These are phyloP conservation scores for Gossypium gossypioides DNA, from an alignment of 441 rosid genomes.

Conservation along the genomic window DNA sequence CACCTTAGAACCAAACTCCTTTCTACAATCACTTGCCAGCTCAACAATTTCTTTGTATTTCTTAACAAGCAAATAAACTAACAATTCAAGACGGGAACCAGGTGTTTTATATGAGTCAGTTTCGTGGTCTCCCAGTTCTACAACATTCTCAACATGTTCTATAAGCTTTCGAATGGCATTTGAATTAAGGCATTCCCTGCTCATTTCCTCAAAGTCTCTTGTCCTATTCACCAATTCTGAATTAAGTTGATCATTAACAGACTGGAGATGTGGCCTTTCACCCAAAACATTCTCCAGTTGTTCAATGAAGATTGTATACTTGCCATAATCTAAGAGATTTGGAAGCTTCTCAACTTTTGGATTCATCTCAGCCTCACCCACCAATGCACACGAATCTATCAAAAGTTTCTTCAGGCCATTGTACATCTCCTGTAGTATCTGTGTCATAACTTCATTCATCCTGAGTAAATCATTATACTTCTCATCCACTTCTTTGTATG, in stretches of 20 bases:
- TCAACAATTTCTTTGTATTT: constrained; percentile 40
- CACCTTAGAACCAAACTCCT: constrained; percentile 45
- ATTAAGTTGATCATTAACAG: constrained; percentile 48
- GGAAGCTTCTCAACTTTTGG: constrained; percentile 25
- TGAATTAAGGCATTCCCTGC: constrained; percentile 37
- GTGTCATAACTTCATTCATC: constrained; percentile 38
- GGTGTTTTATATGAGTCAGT: constrained; percentile 34
- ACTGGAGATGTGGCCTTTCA: constrained; percentile 55
- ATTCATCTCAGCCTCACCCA: constrained; percentile 25
- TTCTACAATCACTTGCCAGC: constrained; percentile 29
- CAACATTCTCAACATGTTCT: constrained; percentile 46
- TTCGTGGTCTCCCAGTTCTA: constrained; percentile 39
- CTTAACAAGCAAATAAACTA: constrained; percentile 60
- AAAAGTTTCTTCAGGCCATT: constrained; percentile 45
- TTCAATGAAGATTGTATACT: constrained; percentile 38
- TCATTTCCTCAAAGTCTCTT: constrained; percentile 52
- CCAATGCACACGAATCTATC: constrained; percentile 31
- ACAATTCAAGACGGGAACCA: constrained; percentile 44
- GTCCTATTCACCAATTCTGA: constrained; percentile 42
- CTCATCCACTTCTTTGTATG: constrained; percentile 43
- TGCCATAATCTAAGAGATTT: constrained; percentile 40
- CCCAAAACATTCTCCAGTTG: constrained; percentile 43
- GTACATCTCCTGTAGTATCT: constrained; percentile 34
- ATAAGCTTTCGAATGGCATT: constrained; percentile 48
- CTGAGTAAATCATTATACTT: constrained; percentile 36